Base-by-base conservation (phyloP, 495 filamentous ascomycete genomes). In the Penicillium salamii region DNA sequence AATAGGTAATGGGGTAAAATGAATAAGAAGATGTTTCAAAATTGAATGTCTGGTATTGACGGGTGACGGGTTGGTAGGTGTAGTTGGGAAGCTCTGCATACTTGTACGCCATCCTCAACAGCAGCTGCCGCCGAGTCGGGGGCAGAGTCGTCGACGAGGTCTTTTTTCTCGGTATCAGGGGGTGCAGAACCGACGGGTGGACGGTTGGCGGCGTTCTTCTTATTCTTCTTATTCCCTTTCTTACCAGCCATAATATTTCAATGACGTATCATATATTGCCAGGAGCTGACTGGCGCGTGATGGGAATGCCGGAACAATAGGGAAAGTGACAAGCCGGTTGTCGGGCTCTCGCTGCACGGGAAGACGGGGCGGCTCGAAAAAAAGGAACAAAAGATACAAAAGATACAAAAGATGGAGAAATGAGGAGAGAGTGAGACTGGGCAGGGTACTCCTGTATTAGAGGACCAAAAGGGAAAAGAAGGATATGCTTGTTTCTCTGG, bases 61-160 rank as follows among this genome's bases (percentile, higher is more conserved):
- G 45, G 28, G 65, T 57, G 55, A 70, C 59, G 34, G 48, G 59
- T 47, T 72, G 66, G 59, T 76, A 76, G 36, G 66, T 24, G 61
- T 61, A 76, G 36, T 49, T 47, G 51, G 72, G 66, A 59, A 74
- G 43, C 33, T 63, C 20, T 60, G 72, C 74, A 68, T 77, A 77
- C 70, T 71, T 55, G 62, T 57, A 61, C 36, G 37, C 56, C 69
- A 74, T 73, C 60, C 62, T 70, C 60, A 42, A 43, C 55, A 43
- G 54, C 52, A 59, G 54, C 61, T 54, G 61, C 58, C 52, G 59
- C 61, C 56, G 61, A 47, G 37, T 67, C 66, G 34, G 53, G 42
- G 47, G 59, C 53, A 40, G 58, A 43, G 20, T 63, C 58, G 40
- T 53, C 37, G 26, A 42, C 37, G 28, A 20, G 33, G 21, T 53